phyloP scores from a whole-genome alignment of 2,329 filamentous ascomycete species.

The Aspergillus ruber region DNA sequence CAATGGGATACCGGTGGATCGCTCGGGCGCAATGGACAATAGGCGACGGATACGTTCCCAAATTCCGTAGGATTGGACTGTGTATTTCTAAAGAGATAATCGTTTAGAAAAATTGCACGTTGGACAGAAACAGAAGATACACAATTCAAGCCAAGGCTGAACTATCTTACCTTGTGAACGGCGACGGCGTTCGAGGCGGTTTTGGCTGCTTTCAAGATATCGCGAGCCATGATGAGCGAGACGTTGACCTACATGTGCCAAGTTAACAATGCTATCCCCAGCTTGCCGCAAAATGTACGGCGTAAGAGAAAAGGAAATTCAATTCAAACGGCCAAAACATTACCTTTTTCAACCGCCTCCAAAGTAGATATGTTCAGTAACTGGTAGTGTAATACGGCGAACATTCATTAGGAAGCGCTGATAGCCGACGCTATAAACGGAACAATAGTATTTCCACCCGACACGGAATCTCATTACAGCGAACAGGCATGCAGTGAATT shows the following conservation, averaged over 20 bases:
- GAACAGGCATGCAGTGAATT: background rate
- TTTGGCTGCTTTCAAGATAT: slow-evolving; percentile 33
- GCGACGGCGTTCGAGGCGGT: slow-evolving; percentile 32
- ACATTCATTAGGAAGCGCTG: background rate
- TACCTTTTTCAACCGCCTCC: background rate
- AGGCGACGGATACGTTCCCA: slow-evolving; percentile 77
- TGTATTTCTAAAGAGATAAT: slow-evolving; percentile 70
- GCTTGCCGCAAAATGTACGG: background rate
- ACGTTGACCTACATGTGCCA: slow-evolving; percentile 13
- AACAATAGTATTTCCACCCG: slow-evolving; percentile 5
- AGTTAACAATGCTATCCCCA: background rate
- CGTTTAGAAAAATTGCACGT: background rate
- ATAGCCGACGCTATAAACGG: slow-evolving; percentile 1
- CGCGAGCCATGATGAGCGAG: slow-evolving; percentile 28
- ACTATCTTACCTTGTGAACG: slow-evolving; percentile 28
- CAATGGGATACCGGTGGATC: slow-evolving; percentile 84
- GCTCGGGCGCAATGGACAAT: slow-evolving; percentile 75
- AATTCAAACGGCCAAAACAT: background rate
- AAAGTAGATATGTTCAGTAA: background rate
- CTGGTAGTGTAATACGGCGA: background rate
- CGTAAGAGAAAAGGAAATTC: background rate
- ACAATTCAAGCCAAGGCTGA: background rate
- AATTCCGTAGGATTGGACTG: slow-evolving; percentile 78
- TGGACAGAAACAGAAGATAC: background rate
- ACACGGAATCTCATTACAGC: too few relatives aligned